Conservation (phyloP, 805 yeast genomes). For the Candida mattraensis region DNA sequence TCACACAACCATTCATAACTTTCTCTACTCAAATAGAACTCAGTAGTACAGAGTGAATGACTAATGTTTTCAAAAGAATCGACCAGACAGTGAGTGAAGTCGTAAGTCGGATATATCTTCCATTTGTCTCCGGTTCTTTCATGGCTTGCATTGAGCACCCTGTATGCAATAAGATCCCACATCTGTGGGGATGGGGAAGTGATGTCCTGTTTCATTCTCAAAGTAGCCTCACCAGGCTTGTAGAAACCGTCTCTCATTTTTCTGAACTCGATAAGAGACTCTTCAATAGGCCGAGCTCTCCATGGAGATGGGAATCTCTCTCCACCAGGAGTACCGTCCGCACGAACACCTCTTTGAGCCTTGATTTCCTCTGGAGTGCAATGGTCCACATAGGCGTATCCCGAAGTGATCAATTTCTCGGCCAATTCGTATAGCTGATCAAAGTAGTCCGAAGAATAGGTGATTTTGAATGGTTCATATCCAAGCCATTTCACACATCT, state of each 20-base stretch:
- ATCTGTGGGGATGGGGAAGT: constrained; percentile 92
- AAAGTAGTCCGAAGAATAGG: constrained; percentile 95
- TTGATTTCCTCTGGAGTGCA: constrained; percentile 91
- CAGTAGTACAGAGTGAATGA: constrained; percentile 95
- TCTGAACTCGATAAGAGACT: constrained; percentile 77
- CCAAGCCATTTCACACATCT: constrained; percentile 94
- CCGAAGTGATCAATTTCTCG: constrained; percentile 69
- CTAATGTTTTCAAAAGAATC: constrained; percentile 96
- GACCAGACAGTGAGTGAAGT: constrained; percentile 97
- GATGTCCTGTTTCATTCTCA: constrained; percentile 96
- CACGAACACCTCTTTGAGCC: constrained; percentile 84
- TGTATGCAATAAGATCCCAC: constrained; percentile 99
- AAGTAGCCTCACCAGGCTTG: constrained; percentile 86
- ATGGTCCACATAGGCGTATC: constrained; percentile 87
- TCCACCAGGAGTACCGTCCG: constrained; percentile 93
- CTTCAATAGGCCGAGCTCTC: constrained; percentile 69
- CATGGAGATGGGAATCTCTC: constrained; percentile 81
- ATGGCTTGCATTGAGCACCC: constrained; percentile 89
- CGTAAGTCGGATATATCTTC: constrained; percentile 98
- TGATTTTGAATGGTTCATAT: constrained; percentile 87
- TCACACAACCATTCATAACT: constrained; percentile 99
- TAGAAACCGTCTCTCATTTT: constrained; percentile 89
- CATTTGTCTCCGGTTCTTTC: constrained; percentile 96
- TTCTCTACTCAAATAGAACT: constrained; percentile 87
- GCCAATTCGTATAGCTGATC: constrained; percentile 87